Percentiles rank a stretch among this genome's conserved stretches.
Conservation (phyloP, 2,329 filamentous ascomycete genomes). For the Calonectria multiphialidica region DNA sequence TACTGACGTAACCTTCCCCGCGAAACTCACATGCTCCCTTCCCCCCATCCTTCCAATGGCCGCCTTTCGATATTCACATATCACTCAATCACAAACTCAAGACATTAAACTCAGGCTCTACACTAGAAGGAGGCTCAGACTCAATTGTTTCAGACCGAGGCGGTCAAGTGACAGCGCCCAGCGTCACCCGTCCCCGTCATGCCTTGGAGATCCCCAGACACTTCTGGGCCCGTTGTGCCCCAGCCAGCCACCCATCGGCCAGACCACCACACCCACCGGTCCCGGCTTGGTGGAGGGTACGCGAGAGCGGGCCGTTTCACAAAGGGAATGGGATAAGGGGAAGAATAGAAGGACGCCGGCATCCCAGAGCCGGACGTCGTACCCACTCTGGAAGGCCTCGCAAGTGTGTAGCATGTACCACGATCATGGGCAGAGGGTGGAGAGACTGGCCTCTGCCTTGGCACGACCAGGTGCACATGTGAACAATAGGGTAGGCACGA, state of each 20-base stretch:
- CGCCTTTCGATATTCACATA: not conserved
- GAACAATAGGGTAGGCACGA: constrained; percentile 12
- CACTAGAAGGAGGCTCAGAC: constrained; percentile 22
- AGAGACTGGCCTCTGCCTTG: constrained; percentile 13
- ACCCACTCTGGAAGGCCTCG: not conserved
- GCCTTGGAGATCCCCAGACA: constrained; percentile 20
- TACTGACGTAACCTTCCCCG: constrained; percentile 21
- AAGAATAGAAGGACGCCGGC: constrained; percentile 20
- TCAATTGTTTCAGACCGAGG: constrained; percentile 27
- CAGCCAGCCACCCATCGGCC: constrained; percentile 30
- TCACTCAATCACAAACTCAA: not conserved
- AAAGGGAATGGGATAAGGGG: constrained; percentile 26
- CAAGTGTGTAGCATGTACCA: not conserved
- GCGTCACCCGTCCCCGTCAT: constrained; percentile 31
- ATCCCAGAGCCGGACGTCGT: not conserved
- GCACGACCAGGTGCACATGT: constrained; percentile 17
- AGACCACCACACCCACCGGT: constrained; percentile 19
- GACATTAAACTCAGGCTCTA: constrained; percentile 5
- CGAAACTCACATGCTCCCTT: constrained; percentile 11
- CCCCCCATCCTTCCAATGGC: not conserved
- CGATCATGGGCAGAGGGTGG: not conserved
- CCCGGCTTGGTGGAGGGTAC: constrained; percentile 35
- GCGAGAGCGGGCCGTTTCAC: constrained; percentile 46
- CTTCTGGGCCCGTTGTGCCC: constrained; percentile 29
- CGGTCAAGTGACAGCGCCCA: constrained; percentile 28